phyloP scores from a whole-genome alignment of 768 basidiomycete genomes.

The Butyriboletus loyo region DNA sequence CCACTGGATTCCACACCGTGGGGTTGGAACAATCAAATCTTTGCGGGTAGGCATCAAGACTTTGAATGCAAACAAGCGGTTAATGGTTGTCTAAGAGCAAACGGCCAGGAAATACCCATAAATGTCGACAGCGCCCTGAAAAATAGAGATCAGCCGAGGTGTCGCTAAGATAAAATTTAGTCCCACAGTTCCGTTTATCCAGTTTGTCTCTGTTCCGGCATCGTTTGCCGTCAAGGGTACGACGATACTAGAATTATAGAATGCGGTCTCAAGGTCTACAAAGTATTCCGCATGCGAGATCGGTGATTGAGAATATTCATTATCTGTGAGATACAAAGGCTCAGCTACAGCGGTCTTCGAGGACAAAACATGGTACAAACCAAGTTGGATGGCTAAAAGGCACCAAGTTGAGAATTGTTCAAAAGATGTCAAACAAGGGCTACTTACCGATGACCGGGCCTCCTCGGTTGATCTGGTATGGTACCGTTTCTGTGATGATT shows the following conservation, averaged over 20 bases:
- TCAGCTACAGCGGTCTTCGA: not conserved
- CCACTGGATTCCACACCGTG: slow-evolving; percentile 59
- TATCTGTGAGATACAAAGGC: slow-evolving; percentile 44
- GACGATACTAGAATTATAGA: slow-evolving; percentile 53
- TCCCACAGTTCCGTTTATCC: slow-evolving; percentile 66
- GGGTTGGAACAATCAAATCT: slow-evolving; percentile 80
- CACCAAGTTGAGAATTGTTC: not conserved
- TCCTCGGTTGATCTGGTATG: slow-evolving; percentile 67
- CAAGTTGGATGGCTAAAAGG: slow-evolving; percentile 51
- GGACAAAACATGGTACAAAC: slow-evolving; percentile 29
- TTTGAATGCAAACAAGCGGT: slow-evolving; percentile 16
- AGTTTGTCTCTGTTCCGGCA: slow-evolving; percentile 53
- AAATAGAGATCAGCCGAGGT: slow-evolving; percentile 2
- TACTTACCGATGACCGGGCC: slow-evolving; percentile 71
- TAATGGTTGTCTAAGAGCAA: not conserved
- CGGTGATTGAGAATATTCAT: slow-evolving; percentile 63
- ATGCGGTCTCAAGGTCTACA: slow-evolving; percentile 53
- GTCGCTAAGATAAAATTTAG: not conserved
- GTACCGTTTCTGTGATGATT: slow-evolving; percentile 56
- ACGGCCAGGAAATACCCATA: slow-evolving; percentile 47
- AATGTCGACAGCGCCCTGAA: slow-evolving; percentile 65
- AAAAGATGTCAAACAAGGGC: not conserved
- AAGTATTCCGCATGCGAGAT: slow-evolving; percentile 55
- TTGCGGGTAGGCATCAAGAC: slow-evolving; percentile 73
- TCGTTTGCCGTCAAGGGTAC: slow-evolving; percentile 79